phyloP scores from a whole-genome alignment of 805 yeast genomes.

The Hanseniaspora singularis region DNA sequence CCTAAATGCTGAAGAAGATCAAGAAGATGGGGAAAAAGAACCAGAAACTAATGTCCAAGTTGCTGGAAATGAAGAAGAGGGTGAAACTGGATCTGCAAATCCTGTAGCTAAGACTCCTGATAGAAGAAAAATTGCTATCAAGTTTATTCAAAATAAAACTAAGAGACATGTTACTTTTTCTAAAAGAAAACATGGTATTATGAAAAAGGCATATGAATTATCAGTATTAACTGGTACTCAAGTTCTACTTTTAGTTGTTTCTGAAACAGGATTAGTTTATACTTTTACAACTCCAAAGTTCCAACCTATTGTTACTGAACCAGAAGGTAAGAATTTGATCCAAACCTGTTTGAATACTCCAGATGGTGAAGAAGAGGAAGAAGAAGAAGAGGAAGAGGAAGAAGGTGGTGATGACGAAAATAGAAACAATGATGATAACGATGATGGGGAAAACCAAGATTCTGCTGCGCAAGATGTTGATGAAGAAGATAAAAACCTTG shows the following conservation, averaged over 20 bases:
- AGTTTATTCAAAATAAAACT: slow-evolving; percentile 93
- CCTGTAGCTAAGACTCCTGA: slow-evolving; percentile 33
- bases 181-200: slow-evolving; percentile 95
- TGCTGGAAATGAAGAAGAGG: background rate
- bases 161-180: slow-evolving; percentile 97
- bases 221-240: slow-evolving; percentile 96
- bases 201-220: slow-evolving; percentile 98
- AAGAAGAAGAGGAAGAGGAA: slow-evolving; percentile 16
- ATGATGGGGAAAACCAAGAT: background rate
- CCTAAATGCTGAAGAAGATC: background rate
- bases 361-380: slow-evolving; percentile 16
- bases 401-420: slow-evolving; percentile 9
- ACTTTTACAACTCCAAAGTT: slow-evolving; percentile 98
- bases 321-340: slow-evolving; percentile 92
- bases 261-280: slow-evolving; percentile 97
- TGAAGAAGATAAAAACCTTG: slow-evolving; percentile 6
- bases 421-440: slow-evolving; percentile 30
- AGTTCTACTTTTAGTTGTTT: slow-evolving; percentile 83
- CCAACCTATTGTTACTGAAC: slow-evolving; percentile 93
- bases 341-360: slow-evolving; percentile 63
- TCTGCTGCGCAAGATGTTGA: slow-evolving; percentile 19
- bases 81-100: slow-evolving; percentile 6
- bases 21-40: background rate
- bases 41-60: background rate
- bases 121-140: slow-evolving; percentile 87